phyloP scores from a whole-genome alignment of 129 eudicot species.

The Arctium lappa region DNA sequence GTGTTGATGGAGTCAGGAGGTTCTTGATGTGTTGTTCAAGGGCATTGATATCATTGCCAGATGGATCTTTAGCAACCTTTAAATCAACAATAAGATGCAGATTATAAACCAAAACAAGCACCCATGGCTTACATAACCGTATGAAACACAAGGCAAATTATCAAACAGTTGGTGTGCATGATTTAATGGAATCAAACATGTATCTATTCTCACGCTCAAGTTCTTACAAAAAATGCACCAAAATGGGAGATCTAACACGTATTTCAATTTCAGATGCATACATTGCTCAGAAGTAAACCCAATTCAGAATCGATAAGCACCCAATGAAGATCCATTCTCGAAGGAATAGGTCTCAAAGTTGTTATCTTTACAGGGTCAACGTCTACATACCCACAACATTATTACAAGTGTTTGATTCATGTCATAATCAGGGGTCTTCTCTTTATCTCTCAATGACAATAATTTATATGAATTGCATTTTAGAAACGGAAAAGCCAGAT shows the following conservation, averaged over 20 bases:
- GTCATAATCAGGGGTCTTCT: not conserved
- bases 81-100: constrained; percentile 2
- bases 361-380: not conserved
- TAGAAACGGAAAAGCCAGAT: constrained; percentile 15
- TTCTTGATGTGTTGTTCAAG: constrained; percentile 76
- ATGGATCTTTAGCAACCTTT: constrained; percentile 74
- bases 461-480: not conserved
- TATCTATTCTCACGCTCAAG: not conserved
- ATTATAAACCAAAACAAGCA: not conserved
- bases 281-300: not conserved
- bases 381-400: not conserved
- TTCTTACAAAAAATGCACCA: not conserved
- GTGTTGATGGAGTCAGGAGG: constrained; percentile 61
- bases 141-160: not conserved
- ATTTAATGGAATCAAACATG: not conserved
- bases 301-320: not conserved
- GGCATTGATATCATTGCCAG: constrained; percentile 67
- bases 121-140: not conserved
- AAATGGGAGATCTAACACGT: not conserved
- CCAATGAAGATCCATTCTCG: not conserved
- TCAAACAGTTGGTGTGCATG: constrained; percentile 24
- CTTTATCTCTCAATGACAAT: not conserved
- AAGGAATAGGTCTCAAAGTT: constrained; percentile 1
- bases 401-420: not conserved
- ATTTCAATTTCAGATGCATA: not conserved